Evolutionary conservation across 306 rosid species (phyloP).

Genomic region (Mimosa bimucronata): DNA sequence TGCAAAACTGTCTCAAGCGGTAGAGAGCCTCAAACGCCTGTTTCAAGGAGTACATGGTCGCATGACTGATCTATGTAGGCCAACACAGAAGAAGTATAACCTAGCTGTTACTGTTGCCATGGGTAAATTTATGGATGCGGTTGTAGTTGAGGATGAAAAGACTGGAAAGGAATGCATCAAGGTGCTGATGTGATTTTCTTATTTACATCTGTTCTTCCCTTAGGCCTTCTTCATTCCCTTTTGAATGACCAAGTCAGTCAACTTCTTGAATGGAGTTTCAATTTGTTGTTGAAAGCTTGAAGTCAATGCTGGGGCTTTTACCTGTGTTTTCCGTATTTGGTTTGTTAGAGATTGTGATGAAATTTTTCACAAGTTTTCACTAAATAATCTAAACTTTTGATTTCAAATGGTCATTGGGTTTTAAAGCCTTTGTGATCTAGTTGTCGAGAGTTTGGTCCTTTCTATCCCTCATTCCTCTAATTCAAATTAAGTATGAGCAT

Average conservation of each 20-base stretch:
- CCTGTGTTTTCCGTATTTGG: neutral
- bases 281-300: constrained; percentile 26
- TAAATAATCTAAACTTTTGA: neutral
- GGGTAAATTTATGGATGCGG: constrained; percentile 99
- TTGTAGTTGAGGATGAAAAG: constrained; percentile 91
- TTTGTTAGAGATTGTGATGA: neutral
- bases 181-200: constrained; percentile 52
- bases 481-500: neutral
- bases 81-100: constrained; percentile 94
- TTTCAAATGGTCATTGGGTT: neutral
- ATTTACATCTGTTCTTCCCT: constrained; percentile 21
- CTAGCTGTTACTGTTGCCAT: constrained; percentile 98
- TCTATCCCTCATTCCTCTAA: neutral
- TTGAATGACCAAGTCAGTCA: neutral
- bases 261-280: constrained; percentile 16
- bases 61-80: constrained; percentile 97
- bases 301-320: constrained; percentile 3
- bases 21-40: constrained; percentile 93
- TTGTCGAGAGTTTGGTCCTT: neutral
- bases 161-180: constrained; percentile 99
- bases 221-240: neutral
- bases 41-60: constrained; percentile 99
- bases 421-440: neutral
- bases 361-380: neutral
- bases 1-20: constrained; percentile 92